Base-by-base conservation (phyloP, 768 basidiomycete genomes). In the Tulasnella sp. region DNA sequence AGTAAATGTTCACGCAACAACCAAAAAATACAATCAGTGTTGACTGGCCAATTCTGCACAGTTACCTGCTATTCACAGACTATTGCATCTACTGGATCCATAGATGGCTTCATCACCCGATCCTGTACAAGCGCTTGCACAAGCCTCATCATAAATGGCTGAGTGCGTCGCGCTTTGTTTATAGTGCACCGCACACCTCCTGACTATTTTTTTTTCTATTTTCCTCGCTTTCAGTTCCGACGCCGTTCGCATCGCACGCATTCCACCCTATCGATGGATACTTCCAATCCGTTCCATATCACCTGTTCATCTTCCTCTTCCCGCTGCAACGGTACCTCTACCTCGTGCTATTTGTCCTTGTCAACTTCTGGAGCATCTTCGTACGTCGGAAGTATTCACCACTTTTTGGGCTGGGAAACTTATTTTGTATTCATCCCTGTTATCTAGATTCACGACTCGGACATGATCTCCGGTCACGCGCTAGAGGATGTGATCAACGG, bases 141-240 rank as follows among this genome's bases (percentile, higher is more conserved):
- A 99, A 99, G 72, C 93, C 95, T 1, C 96, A 99, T 70, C 96
- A 99, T 79, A 94, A 89, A 73, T 99, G 96, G 96, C 76, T 98
- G 64, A 82, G 93, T 95, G 71, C 58, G 92, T 82, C 30, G 17
- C 23, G 24, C 51, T 38, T 27, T 45, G 50, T 26, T 43, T 42
- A 51, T 49, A 17, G 48, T n/a, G n/a, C 7, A 4, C 55, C 26
- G 49, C 30, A 21, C 13, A 0, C 10, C 24, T 13, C 11, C 49
- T 11, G 11, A n/a, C n/a, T n/a, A n/a, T n/a, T n/a, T n/a, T n/a
- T 17, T 17, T 2, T n/a, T 24, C 63, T 4, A 34, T 7, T 53
- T 15, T 48, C 51, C 19, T 0, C 30, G 5, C 32, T 1, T 42
- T 17, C 67, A 96, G 93, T 99, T 62, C 94, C 96, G 3, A 96